Evolutionary conservation across 1,284 basidiomycete species (phyloP).

Genomic region (Fomitopsis schrenkii): DNA sequence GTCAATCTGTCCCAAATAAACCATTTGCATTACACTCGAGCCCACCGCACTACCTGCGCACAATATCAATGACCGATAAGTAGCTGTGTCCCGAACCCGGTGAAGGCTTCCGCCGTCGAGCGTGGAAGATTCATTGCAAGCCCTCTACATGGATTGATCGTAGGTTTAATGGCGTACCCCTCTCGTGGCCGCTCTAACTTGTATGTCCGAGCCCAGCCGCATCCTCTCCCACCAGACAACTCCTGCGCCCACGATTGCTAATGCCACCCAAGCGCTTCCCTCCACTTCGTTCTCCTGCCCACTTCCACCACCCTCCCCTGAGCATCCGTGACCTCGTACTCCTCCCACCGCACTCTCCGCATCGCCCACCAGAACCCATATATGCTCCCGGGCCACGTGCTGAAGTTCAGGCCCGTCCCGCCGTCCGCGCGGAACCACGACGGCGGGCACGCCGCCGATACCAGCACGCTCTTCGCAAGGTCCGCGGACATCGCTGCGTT

Average conservation of each 20-base stretch:
- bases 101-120: no score
- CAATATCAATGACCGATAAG: no score
- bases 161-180: no score
- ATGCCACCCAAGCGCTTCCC: not conserved
- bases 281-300: not conserved
- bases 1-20: no score
- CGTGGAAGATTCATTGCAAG: no score
- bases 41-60: no score
- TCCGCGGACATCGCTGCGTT: constrained; percentile 29
- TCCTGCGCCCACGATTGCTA: not conserved
- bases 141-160: no score
- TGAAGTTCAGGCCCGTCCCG: constrained; percentile 29
- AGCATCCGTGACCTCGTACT: constrained; percentile 17
- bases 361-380: constrained; percentile 31
- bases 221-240: not conserved
- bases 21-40: no score
- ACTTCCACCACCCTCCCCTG: not conserved
- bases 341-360: constrained; percentile 25
- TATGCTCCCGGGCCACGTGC: constrained; percentile 36
- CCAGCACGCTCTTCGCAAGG: constrained; percentile 27
- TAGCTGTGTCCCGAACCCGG: no score
- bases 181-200: no score
- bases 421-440: constrained; percentile 37
- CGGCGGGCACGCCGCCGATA: constrained; percentile 31
- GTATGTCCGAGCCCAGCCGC: not conserved